Base-by-base conservation (phyloP, 2,329 filamentous ascomycete species). In the Aspergillus sp. region DNA sequence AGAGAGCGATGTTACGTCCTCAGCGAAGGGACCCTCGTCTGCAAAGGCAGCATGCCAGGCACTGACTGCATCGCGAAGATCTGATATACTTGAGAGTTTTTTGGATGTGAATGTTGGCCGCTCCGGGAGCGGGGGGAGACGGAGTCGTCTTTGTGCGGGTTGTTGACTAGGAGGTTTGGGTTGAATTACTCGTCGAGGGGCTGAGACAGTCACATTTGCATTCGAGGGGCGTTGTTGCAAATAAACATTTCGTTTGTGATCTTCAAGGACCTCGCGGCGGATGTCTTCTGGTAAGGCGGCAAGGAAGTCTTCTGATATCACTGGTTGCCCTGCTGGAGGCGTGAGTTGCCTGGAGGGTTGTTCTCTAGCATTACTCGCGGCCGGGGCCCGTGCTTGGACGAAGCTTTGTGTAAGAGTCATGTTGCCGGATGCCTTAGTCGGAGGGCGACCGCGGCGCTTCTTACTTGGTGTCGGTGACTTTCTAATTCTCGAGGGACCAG, bases 211-310 rank as follows among this genome's bases (percentile, higher is more conserved):
- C n/a, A 82, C 65, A 0, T 74, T 76, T 1, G 77, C 72, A 6
- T 30, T 30, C 25, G 17, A 39, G 15, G 37, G 17, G 15, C 70
- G 75, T 33, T 81, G 78, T 9, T 81, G 80, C 17, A 85, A 72
- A n/a, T 76, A 80, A 17, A 71, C 67, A 12, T 15, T 20, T 17
- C 78, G 79, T 30, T 76, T 78, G 60, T 90, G 84, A 58, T 95
- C 87, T 17, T 81, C 83, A 2, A 95, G 67, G 5, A 97, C 77
- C 67, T 97, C 90, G 13, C 72, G 74, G 10, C 87, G 82, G 42
- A 95, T 79, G 42, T 95, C 88, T 54, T 86, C 83, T 0, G 91
- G 91, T 1, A 97, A 74, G 13, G 90, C 89, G 1, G 85, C 82
- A 2, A 97, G 81, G 60, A 96, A 90, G 0, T 84, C 82, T 0